These are phyloP conservation scores for Sugiyamaella neomexicana DNA, from an alignment of 1,139 yeast species.

Conservation along the genomic window DNA sequence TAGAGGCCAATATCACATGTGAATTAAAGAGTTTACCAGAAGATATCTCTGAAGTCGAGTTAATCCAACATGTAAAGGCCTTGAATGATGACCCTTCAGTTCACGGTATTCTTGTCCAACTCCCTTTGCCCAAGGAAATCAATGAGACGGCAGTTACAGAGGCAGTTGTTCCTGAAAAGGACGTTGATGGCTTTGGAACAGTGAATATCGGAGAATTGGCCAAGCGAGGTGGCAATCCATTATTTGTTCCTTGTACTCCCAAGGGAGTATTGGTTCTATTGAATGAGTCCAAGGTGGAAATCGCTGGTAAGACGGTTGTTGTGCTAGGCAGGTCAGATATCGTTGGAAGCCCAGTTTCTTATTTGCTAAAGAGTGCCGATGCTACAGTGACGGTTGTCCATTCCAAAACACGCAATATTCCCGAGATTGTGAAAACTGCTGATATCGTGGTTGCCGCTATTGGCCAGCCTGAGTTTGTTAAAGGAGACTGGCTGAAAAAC, in stretches of 20 bases:
- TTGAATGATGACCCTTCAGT: conserved; percentile 70
- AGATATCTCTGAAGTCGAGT: conserved; percentile 42
- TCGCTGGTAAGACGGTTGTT: conserved; percentile 83
- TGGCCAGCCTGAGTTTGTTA: conserved; percentile 78
- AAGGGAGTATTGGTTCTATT: conserved; percentile 85
- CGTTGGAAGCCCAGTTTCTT: conserved; percentile 91
- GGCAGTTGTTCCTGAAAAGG: conserved; percentile 76
- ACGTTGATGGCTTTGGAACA: conserved; percentile 95
- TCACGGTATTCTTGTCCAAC: conserved; percentile 88
- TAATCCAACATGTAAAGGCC: conserved; percentile 57
- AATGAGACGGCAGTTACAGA: conserved; percentile 77
- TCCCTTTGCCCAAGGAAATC: conserved; percentile 83
- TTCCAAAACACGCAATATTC: conserved; percentile 66
- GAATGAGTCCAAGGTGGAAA: conserved; percentile 59
- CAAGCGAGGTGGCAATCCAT: conserved; percentile 82
- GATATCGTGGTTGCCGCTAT: conserved; percentile 92
- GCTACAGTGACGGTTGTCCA: conserved; percentile 88
- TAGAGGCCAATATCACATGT: conserved; percentile 42
- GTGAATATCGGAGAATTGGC: conserved; percentile 87
- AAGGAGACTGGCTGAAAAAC: conserved; percentile 85
- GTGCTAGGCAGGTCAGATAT: conserved; percentile 95
- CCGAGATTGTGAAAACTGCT: conserved; percentile 62
- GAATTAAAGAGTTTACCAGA: conserved; percentile 40
- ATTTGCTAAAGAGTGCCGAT: conserved; percentile 71
- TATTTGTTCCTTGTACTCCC: conserved; percentile 93